These are phyloP conservation scores for Huntiella decipiens DNA, from an alignment of 2,329 filamentous ascomycete species.

Conservation along the genomic window DNA sequence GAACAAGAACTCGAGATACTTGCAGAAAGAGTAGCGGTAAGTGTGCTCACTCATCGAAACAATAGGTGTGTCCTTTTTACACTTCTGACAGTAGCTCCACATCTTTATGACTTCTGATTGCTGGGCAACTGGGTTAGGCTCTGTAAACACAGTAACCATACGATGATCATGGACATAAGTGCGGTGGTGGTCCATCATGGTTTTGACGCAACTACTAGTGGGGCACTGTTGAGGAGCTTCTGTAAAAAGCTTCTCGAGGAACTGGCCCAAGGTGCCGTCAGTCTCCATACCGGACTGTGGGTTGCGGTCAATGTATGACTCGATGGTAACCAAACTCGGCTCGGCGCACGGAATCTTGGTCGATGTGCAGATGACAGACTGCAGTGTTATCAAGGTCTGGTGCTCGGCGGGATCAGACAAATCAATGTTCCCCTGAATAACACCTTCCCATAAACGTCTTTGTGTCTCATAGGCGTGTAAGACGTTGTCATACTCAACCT, in stretches of 20 bases:
- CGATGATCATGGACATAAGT: conserved; percentile 96
- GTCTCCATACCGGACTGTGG: conserved; percentile 52
- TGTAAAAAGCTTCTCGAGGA: conserved; percentile 75
- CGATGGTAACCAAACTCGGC: conserved; percentile 73
- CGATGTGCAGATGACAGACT: conserved; percentile 81
- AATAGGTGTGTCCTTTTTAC: conserved; percentile 74
- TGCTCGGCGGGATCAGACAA: conserved; percentile 91
- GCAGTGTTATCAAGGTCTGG: conserved; percentile 87
- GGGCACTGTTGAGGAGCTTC: conserved; percentile 60
- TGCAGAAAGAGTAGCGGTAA: conserved; percentile 97
- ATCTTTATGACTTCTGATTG: conserved; percentile 55
- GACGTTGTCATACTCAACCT: conserved; percentile 91
- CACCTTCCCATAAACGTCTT: conserved; percentile 89
- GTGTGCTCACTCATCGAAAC: conserved; percentile 84
- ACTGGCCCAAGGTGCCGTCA: conserved; percentile 86
- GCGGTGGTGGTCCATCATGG: conserved; percentile 80
- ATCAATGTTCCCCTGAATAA: conserved; percentile 70
- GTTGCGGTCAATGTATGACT: conserved; percentile 87
- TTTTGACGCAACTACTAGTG: conserved; percentile 68
- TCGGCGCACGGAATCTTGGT: conserved; percentile 88
- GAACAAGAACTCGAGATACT: conserved; percentile 93
- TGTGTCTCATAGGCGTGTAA: conserved; percentile 87
- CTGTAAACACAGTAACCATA: conserved; percentile 77
- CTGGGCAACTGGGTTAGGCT: conserved; percentile 31
- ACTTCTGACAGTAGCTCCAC: conserved; percentile 94